Evolutionary conservation across 129 eudicot genomes (phyloP).

Genomic region (Ambrosia trifida): DNA sequence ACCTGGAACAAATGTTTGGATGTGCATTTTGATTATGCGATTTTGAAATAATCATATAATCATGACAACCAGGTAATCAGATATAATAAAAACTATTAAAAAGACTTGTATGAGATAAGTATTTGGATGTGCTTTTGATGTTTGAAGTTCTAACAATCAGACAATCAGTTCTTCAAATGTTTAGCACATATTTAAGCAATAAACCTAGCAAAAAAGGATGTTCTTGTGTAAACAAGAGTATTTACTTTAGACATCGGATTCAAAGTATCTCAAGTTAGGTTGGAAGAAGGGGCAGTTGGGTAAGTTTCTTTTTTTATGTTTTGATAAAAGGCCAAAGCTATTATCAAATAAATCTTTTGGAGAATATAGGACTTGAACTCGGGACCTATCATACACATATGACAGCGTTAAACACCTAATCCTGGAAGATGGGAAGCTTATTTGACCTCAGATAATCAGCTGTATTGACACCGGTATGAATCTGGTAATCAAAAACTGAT

Average conservation of each 20-base stretch:
- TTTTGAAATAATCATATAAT: not conserved
- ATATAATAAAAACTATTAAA: not conserved
- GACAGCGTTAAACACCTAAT: too few species aligned
- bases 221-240: not conserved
- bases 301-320: not conserved
- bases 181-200: not conserved
- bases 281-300: not conserved
- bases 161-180: not conserved
- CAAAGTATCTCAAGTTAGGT: not conserved
- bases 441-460: not conserved
- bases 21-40: not conserved
- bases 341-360: not conserved
- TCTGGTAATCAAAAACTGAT: not conserved
- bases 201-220: too few species aligned
- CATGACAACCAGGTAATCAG: constrained; percentile 1
- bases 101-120: not conserved
- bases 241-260: not conserved
- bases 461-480: not conserved
- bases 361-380: not conserved
- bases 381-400: not conserved
- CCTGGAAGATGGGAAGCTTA: not conserved
- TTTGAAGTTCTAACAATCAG: not conserved
- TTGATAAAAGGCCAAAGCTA: not conserved
- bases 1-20: constrained; percentile 45
- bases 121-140: not conserved